Percentiles rank a stretch among this genome's conserved stretches.
phyloP scores from a whole-genome alignment of 177 flowering plant genomes.

The Vitis hybrid region DNA sequence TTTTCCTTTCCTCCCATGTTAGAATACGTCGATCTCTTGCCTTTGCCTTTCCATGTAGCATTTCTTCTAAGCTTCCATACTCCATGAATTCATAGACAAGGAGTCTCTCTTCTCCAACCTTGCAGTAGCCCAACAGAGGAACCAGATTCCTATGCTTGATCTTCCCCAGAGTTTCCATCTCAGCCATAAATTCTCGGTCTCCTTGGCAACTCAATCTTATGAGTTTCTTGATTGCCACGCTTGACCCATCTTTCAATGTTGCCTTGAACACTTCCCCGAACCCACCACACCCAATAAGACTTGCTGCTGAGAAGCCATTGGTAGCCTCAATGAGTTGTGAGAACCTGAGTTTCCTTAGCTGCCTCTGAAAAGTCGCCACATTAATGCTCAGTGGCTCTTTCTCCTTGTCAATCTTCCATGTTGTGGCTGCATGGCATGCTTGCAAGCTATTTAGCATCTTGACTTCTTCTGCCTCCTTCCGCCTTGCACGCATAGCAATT shows the following conservation, averaged over 20 bases:
- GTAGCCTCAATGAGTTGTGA: conserved; percentile 93
- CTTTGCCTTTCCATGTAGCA: conserved; percentile 62
- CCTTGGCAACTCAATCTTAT: conserved; percentile 84
- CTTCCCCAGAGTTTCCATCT: conserved; percentile 96
- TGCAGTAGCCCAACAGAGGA: conserved; percentile 89
- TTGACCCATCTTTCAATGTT: conserved; percentile 78
- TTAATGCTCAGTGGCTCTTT: conserved; percentile 93
- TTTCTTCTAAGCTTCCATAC: conserved; percentile 86
- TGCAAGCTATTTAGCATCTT: conserved; percentile 74
- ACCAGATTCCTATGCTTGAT: conserved; percentile 88
- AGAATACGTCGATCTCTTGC: conserved; percentile 35
- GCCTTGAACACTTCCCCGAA: conserved; percentile 96
- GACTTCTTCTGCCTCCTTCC: conserved; percentile 59
- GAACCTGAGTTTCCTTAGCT: conserved; percentile 79
- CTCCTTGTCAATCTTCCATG: conserved; percentile 90
- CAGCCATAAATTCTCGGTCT: conserved; percentile 96
- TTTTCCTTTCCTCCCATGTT: conserved; percentile 84
- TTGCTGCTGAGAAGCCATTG: conserved; percentile 83
- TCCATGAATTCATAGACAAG: conserved; percentile 94
- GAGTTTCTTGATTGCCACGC: conserved; percentile 91
- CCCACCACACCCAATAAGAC: conserved; percentile 86
- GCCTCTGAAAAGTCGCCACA: conserved; percentile 90
- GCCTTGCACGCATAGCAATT: conserved; percentile 65
- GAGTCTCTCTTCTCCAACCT: conserved; percentile 87
- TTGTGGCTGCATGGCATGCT: conserved; percentile 68